Percentiles rank a stretch among this genome's conserved stretches.
phyloP scores from a whole-genome alignment of 768 basidiomycete species.

The Tephrocybe sp. region DNA sequence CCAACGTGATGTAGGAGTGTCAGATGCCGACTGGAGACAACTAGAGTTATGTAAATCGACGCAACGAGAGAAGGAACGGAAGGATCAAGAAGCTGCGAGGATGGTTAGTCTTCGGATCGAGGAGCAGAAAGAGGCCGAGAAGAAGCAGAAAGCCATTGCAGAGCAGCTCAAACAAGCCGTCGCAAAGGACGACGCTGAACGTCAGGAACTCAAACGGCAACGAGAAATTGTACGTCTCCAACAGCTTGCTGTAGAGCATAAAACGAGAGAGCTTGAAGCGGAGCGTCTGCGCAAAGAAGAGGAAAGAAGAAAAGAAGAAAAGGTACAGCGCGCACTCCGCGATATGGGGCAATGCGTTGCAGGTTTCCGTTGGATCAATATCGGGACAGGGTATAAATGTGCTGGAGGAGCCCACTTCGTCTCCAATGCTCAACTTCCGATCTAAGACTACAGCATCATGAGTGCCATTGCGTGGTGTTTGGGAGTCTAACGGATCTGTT shows the following conservation, averaged over 20 bases:
- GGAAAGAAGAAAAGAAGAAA: conserved; percentile 37
- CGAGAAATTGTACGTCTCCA: conserved; percentile 24
- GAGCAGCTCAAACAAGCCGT: conserved; percentile 18
- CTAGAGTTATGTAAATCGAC: conserved; percentile 41
- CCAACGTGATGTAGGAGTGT: conserved; percentile 49
- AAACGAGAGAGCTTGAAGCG: conserved; percentile 4
- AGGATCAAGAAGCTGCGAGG: conserved; percentile 1
- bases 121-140: conserved; percentile 18
- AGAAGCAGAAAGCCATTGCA: conserved; percentile 20
- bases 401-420: conserved; percentile 23
- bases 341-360: conserved; percentile 48
- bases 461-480: too few relatives aligned
- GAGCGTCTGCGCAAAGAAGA: conserved; percentile 22
- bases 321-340: conserved; percentile 42
- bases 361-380: conserved; percentile 24
- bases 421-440: conserved; percentile 14
- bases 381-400: conserved; percentile 24
- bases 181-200: conserved; percentile 25
- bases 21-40: conserved; percentile 50
- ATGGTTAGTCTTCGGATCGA: conserved; percentile 19
- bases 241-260: conserved; percentile 14
- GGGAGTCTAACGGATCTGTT: too few relatives aligned
- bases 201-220: conserved; percentile 29
- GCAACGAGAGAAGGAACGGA: conserved; percentile 19
- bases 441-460: neutral